These are phyloP conservation scores for Boletus eberwhitei DNA, from an alignment of 768 basidiomycete genomes.

Conservation along the genomic window DNA sequence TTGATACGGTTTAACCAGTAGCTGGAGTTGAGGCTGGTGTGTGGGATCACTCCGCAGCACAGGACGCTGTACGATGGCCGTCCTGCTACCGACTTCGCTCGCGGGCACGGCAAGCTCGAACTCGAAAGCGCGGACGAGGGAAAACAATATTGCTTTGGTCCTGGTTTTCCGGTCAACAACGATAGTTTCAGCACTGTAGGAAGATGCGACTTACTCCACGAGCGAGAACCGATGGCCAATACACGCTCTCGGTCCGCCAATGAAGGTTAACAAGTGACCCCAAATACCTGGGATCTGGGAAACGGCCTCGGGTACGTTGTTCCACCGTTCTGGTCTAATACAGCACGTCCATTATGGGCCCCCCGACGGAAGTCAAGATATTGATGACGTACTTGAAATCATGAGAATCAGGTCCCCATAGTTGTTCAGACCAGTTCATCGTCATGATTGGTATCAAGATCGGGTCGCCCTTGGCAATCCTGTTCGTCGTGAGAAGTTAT, in stretches of 20 bases:
- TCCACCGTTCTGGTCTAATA: slow-evolving; percentile 64
- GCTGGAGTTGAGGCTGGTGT: too few species aligned
- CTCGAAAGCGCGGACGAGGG: slow-evolving; percentile 48
- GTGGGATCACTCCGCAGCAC: slow-evolving; percentile 37
- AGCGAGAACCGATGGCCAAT: slow-evolving; percentile 67
- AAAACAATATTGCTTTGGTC: slow-evolving; percentile 42
- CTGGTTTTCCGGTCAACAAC: slow-evolving; percentile 12
- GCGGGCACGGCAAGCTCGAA: slow-evolving; percentile 52
- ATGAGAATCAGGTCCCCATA: slow-evolving; percentile 65
- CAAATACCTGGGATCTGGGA: slow-evolving; percentile 54
- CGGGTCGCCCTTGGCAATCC: slow-evolving; percentile 44
- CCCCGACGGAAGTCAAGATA: not conserved
- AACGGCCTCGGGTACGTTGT: slow-evolving; percentile 41
- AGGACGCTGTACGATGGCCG: slow-evolving; percentile 42
- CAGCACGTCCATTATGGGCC: not conserved
- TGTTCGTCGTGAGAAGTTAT: slow-evolving; percentile 2
- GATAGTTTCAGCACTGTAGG: not conserved
- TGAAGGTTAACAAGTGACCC: slow-evolving; percentile 57
- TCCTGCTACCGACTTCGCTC: slow-evolving; percentile 33
- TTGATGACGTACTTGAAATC: slow-evolving; percentile 50
- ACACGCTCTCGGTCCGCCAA: slow-evolving; percentile 62
- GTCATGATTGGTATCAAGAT: slow-evolving; percentile 50
- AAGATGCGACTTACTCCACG: slow-evolving; percentile 41
- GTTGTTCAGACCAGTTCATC: slow-evolving; percentile 47
- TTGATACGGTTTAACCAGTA: too few species aligned